Base-by-base conservation (phyloP, 164 flowering plant genomes). In the Piper betle region DNA sequence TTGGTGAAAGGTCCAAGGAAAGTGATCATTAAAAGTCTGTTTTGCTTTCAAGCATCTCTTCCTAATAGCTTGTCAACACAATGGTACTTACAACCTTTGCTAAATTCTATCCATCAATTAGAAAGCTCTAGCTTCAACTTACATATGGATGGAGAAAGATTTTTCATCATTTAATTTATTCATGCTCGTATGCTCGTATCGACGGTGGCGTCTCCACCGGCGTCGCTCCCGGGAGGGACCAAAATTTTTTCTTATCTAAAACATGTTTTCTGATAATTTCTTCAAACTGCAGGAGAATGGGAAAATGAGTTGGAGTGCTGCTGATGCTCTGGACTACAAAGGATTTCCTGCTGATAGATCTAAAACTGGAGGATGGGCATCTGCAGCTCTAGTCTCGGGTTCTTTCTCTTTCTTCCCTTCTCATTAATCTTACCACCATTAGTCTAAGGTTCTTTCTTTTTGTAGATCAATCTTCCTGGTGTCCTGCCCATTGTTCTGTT, bases 301-400 rank as follows among this genome's bases (percentile, higher is more conserved):
- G 20, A 83, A 83, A 65, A 66, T 79, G 77, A 69, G 72, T 60
- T 79, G 80, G 84, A 57, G 75, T 0, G 86, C 80, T n/a, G 72
- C 74, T 0, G 91, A 86, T 74, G 86, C 97, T 0, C 77, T 80
- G 33, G 85, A 87, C 70, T 79, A 79, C 78, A 80, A 76, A 50
- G 97, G 87, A 10, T 74, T 64, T 57, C 93, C 94, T 8, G 97
- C 96, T 60, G 85, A 86, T 56, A 79, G 64, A 63, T 68, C 94
- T 8, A 91, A 71, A 75, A 84, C 96, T 33, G 96, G 97, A 19
- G 96, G 97, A 62, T 91, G 97, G 97, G 70, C 81, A 5, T 79
- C 83, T 3, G 94, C 97, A 39, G 87, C 91, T 18, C 85, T 82
- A 16, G 79, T 86, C 58, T 71, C 88, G 60, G 96, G 97, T 91